These are phyloP conservation scores for Zopfia rhizophila DNA, from an alignment of 2,329 filamentous ascomycete genomes.

Conservation along the genomic window DNA sequence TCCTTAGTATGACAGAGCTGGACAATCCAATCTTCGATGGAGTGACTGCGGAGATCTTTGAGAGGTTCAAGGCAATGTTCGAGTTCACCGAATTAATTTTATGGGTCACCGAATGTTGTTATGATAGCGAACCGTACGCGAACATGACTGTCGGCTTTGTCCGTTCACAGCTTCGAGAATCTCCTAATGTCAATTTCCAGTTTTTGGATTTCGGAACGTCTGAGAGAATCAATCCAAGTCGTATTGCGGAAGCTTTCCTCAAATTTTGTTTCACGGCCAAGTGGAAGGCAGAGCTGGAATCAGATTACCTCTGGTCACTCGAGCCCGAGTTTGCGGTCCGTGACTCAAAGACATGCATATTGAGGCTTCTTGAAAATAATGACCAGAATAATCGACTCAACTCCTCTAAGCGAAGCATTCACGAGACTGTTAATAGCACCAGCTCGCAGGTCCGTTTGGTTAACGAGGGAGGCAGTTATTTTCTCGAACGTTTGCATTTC, in stretches of 20 bases:
- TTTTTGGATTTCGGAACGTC: constrained; percentile 5
- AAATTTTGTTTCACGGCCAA: constrained; percentile 8
- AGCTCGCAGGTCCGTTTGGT: too few relatives aligned
- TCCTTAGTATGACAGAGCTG: constrained; percentile 12
- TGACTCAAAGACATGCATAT: constrained; percentile 7
- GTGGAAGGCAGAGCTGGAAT: constrained; percentile 7
- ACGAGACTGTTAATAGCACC: constrained; percentile 4
- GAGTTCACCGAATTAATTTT: constrained; percentile 8
- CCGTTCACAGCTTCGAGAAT: not conserved
- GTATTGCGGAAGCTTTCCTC: constrained; percentile 11
- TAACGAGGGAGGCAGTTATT: too few relatives aligned
- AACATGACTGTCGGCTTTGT: constrained; percentile 15
- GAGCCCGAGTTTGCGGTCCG: constrained; percentile 18
- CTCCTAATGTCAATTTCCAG: not conserved
- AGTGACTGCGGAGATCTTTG: constrained; percentile 4
- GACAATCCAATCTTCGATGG: constrained; percentile 16
- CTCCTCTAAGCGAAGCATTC: constrained; percentile 27
- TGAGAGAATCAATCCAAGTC: constrained; percentile 5
- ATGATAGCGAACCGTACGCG: constrained; percentile 11
- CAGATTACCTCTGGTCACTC: constrained; percentile 12
- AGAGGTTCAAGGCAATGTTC: constrained; percentile 10
- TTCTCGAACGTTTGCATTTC: too few relatives aligned
- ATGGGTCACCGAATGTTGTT: constrained; percentile 23
- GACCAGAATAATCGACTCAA: constrained; percentile 32
- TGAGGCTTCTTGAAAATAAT: constrained; percentile 7